Evolutionary conservation across 2,329 filamentous ascomycete genomes (phyloP), one percentile per base, ranked within the genome.

Genomic region (Penicillium fuscoglaucum): DNA sequence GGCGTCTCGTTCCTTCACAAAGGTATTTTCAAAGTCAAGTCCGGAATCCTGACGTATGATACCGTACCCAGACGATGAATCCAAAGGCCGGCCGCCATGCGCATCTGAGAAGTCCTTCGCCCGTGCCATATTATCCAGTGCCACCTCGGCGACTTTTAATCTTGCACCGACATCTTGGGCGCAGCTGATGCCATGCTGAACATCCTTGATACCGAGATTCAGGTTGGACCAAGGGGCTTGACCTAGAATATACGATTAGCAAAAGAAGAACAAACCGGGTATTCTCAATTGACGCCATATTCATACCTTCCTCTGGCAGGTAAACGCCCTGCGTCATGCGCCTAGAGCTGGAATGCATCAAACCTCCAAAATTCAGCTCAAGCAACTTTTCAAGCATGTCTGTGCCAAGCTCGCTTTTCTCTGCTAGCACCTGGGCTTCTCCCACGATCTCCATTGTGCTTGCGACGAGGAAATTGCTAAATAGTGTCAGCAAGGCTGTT

Each of bases 21-120:
- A 55, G 9, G 77, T 73, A 2, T 69, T 80, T 64, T 80, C 76
- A 66, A 83, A 83, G 0, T 71, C 64, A 17, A 83, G 56, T 0
- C 78, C 80, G 1, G 79, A 76, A 53, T 78, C 71, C 52, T 63
- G 61, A 45, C 81, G 73, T 26, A 83, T 64, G 26, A 80, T 67
- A 0, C 82, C 82, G 69, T 80, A 84, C 66, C 83, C 74, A n/a
- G 77, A 76, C 10, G 78, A 81, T 10, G 80, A 83, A 68, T 84
- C 82, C 28, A 83, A 64, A 1, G 67, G 63, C 43, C 80, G 69
- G 28, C 69, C 70, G 19, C 69, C 71, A 29, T 59, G 43, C 13
- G 68, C 59, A 3, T 73, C 68, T 0, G 74, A 75, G 61, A 72
- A 80, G 1, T 39, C 47, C 29, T 73, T 79, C 0, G 82, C 82